Percentiles rank a stretch among this genome's conserved stretches.
phyloP scores from a whole-genome alignment of 129 eudicot genomes.

The Flaveria sonorensis region DNA sequence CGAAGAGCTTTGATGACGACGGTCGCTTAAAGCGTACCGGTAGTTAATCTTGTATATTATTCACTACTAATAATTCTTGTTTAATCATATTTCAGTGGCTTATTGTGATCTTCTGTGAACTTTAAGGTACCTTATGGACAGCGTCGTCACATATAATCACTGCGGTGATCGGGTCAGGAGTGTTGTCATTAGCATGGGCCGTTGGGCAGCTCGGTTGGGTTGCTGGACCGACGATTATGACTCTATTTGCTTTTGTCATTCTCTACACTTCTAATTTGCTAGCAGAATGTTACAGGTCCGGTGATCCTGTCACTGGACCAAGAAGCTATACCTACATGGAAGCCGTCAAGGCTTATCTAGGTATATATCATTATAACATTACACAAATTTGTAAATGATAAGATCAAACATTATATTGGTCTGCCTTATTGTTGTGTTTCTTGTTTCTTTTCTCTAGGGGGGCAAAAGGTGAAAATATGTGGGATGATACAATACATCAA shows the following conservation, averaged over 20 bases:
- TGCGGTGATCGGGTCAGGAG: conserved; percentile 85
- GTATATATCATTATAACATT: conserved; percentile 28
- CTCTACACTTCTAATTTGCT: conserved; percentile 59
- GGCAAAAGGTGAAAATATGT: conserved; percentile 54
- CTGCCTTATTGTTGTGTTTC: neutral
- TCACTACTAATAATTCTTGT: neutral
- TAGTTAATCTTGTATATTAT: conserved; percentile 16
- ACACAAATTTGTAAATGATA: neutral
- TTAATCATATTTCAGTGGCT: neutral
- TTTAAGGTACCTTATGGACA: conserved; percentile 58
- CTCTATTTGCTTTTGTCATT: conserved; percentile 53
- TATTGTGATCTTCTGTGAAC: conserved; percentile 14
- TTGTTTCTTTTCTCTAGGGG: conserved; percentile 42
- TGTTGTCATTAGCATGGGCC: conserved; percentile 78
- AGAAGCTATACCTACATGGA: conserved; percentile 79
- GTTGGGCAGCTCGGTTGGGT: conserved; percentile 80
- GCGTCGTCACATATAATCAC: conserved; percentile 69
- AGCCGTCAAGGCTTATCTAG: conserved; percentile 62
- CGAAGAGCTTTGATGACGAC: conserved; percentile 71
- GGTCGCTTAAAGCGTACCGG: conserved; percentile 71
- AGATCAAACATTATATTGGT: neutral
- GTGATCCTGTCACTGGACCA: conserved; percentile 63
- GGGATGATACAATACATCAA: conserved; percentile 60
- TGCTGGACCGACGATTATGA: conserved; percentile 58
- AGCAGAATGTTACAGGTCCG: conserved; percentile 62